A percentile compares a stretch with the other conserved stretches of the same genome.
Conservation (phyloP, 345 rosid genomes). For the Gynandropsis gynandra region DNA sequence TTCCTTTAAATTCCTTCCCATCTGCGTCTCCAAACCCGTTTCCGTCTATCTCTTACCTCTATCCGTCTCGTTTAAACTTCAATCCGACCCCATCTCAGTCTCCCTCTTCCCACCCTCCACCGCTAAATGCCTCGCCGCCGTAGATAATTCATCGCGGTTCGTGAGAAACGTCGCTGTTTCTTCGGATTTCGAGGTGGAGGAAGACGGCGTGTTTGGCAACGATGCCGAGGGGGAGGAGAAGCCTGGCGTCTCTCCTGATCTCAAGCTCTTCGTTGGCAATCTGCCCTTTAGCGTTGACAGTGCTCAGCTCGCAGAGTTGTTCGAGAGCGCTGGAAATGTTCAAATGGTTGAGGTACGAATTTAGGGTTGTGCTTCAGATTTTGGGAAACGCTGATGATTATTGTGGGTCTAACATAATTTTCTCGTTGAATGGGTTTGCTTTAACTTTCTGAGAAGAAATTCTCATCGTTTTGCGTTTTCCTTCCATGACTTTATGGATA, state of each 20-base stretch:
- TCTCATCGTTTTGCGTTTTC: background rate
- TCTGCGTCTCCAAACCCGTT: conserved; percentile 32
- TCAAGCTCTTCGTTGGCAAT: conserved; percentile 90
- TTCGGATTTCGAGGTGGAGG: conserved; percentile 62
- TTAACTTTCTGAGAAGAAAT: background rate
- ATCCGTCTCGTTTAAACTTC: conserved; percentile 35
- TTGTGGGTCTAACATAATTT: background rate
- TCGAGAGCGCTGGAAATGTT: conserved; percentile 78
- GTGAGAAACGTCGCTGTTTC: conserved; percentile 54
- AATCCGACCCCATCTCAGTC: conserved; percentile 31
- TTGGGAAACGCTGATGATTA: background rate
- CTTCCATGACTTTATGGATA: background rate
- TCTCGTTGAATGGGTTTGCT: background rate
- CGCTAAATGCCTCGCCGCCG: conserved; percentile 17
- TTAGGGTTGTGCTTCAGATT: conserved; percentile 1
- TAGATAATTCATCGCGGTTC: conserved; percentile 35
- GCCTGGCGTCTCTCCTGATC: conserved; percentile 54
- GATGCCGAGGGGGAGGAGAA: conserved; percentile 33
- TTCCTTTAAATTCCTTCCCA: conserved; percentile 39
- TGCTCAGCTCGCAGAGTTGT: conserved; percentile 82
- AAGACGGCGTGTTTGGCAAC: conserved; percentile 34
- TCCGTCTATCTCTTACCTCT: conserved; percentile 31
- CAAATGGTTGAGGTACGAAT: conserved; percentile 87
- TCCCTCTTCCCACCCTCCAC: conserved; percentile 31
- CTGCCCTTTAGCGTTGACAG: conserved; percentile 86